Evolutionary conservation across 129 eudicot species (phyloP), one percentile per base, ranked within the genome.

Genomic region (Tagetes patula): DNA sequence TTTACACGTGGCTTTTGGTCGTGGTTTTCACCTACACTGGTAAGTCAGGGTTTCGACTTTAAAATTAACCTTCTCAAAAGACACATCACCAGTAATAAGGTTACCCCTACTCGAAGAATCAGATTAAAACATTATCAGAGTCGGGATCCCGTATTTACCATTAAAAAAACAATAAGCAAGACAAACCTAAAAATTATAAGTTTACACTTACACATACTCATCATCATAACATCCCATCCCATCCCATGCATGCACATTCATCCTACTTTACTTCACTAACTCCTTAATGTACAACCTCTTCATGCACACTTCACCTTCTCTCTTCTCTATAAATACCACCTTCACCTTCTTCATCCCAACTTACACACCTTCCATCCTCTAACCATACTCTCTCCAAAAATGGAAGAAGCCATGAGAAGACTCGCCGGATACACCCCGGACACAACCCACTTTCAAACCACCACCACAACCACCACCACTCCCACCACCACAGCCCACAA

Each of bases 341-440:
- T 34, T 40, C 72, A 10, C 71, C 11, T 33, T 33, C 65, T 0
- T 9, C 0, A 8, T 10, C 6, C 11, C 12, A 13, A n/a, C 39
- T 6, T 9, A 2, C 49, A 64, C 3, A 7, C 6, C 6, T 14
- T 14, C 42, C 2, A 61, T 33, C 42, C 42, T 1, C 5, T 20
- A 20, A 60, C 3, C 6, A 32, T 14, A 10, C 11, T 5, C 1
- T 3, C 1, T 37, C 0, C 36, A 37, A 63, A 52, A 77, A 86
- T 86, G 93, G 93, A 87, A 78, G 93, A 87, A 71, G 93, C 93
- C 33, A 45, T 85, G 84, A 84, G 82, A 75, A 83, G 84, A 3
- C 84, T 84, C 3, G 85, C 85, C 69, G 89, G 87, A 14, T 59
- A 39, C 20, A 71, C 78, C 10, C 81, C 81, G n/a, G 84, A 81